Evolutionary conservation across 2,329 filamentous ascomycete genomes (phyloP).

Genomic region (Sordariomycetes sp.): DNA sequence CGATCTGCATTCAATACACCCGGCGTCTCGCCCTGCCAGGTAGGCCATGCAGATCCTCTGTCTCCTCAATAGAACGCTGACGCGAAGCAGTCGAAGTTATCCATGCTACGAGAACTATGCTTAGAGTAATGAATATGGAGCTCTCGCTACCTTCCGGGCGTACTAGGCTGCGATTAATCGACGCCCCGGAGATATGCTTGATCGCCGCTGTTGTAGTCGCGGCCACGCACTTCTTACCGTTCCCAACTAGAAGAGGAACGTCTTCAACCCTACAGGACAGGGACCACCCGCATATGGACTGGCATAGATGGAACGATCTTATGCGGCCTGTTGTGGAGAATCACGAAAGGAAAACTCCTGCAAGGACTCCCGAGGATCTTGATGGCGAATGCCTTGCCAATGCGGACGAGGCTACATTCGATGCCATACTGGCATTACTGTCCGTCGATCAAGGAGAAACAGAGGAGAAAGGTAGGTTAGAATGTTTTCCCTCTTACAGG

Average conservation of each 20-base stretch:
- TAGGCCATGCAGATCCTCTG: constrained; percentile 17
- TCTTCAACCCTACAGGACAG: neutral
- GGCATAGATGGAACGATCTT: constrained; percentile 49
- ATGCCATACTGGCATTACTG: neutral
- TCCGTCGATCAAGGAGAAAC: neutral
- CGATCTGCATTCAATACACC: constrained; percentile 57
- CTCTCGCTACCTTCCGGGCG: neutral
- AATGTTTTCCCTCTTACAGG: neutral
- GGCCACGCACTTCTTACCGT: constrained; percentile 67
- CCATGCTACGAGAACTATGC: neutral
- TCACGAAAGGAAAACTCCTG: neutral
- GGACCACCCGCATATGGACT: constrained; percentile 40
- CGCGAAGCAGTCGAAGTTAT: neutral
- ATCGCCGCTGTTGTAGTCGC: constrained; percentile 59
- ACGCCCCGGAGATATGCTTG: constrained; percentile 64
- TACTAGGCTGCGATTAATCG: constrained; percentile 16
- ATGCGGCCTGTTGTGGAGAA: neutral
- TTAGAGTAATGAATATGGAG: neutral
- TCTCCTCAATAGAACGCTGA: neutral
- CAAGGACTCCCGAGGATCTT: neutral
- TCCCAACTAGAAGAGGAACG: constrained; percentile 38
- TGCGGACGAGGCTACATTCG: neutral
- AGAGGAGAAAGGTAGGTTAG: neutral
- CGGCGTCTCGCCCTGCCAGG: constrained; percentile 62
- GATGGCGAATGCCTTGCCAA: constrained; percentile 12